phyloP scores from a whole-genome alignment of 1,284 basidiomycete genomes.

The Kwoniella shivajii region DNA sequence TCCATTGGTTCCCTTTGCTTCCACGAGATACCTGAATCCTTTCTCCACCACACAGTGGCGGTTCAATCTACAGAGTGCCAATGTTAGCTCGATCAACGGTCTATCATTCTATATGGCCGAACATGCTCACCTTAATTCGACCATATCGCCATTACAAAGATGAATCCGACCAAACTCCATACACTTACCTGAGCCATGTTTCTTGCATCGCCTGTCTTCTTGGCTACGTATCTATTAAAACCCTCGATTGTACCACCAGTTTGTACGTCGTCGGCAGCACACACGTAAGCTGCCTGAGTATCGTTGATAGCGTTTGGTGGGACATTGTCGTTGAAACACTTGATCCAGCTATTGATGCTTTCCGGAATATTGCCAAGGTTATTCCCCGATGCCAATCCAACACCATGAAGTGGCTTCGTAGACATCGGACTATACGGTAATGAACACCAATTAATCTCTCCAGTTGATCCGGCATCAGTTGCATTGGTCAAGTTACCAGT shows the following conservation, averaged over 20 bases:
- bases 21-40: too few species aligned
- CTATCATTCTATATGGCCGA: too few species aligned
- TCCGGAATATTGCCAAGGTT: slow-evolving; percentile 6
- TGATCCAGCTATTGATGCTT: slow-evolving; percentile 17
- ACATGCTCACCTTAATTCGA: too few species aligned
- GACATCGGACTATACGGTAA: slow-evolving; percentile 13
- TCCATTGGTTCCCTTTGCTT: too few species aligned
- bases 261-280: slow-evolving; percentile 8
- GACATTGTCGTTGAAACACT: slow-evolving; percentile 16
- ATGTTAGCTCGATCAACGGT: too few species aligned
- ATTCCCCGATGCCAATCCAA: slow-evolving; percentile 1
- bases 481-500: slow-evolving; percentile 6
- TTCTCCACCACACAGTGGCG: too few species aligned
- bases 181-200: too few species aligned
- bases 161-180: too few species aligned
- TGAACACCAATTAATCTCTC: slow-evolving; percentile 15
- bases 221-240: not conserved
- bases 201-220: not conserved
- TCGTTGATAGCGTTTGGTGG: slow-evolving; percentile 9
- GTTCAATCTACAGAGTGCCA: too few species aligned
- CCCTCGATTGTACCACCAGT: slow-evolving; percentile 10
- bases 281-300: slow-evolving; percentile 14
- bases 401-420: not conserved
- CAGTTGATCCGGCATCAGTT: not conserved
- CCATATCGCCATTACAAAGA: too few species aligned